A percentile compares a stretch with the other conserved stretches of the same genome.
These are phyloP conservation scores for Diaporthe amygdali DNA, from an alignment of 2,329 filamentous ascomycete species.

Conservation along the genomic window DNA sequence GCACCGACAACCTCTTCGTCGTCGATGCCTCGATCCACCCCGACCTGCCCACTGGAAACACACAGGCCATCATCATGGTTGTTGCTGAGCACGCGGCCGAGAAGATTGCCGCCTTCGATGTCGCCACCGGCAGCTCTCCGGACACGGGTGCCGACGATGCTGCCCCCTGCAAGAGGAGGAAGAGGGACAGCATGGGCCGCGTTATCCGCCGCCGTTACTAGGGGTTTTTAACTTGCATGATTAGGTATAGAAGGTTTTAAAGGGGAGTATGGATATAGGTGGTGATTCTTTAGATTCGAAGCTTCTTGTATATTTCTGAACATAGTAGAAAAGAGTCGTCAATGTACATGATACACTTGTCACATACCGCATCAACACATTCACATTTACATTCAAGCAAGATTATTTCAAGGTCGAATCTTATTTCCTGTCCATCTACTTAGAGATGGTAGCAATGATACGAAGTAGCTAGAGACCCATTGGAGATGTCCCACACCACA, in stretches of 20 bases:
- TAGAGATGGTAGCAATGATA: background rate
- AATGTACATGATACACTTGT: conserved; percentile 6
- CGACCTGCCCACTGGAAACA: conserved; percentile 67
- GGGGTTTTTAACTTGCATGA: background rate
- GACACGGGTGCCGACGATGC: background rate
- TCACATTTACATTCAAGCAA: background rate
- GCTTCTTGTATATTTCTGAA: conserved; percentile 11
- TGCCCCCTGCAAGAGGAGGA: background rate
- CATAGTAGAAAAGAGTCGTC: background rate
- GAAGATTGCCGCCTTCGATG: conserved; percentile 24
- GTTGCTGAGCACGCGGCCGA: conserved; percentile 43
- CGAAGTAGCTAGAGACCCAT: background rate
- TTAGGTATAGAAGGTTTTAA: background rate
- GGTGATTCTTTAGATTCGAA: conserved; percentile 1
- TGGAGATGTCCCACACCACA: background rate
- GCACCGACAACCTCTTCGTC: conserved; percentile 66
- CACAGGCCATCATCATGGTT: conserved; percentile 48
- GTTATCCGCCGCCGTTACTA: conserved; percentile 3
- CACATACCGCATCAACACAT: background rate
- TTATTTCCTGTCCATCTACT: too few relatives aligned
- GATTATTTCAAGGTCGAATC: too few relatives aligned
- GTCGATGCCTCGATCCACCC: conserved; percentile 69
- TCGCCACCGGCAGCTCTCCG: background rate
- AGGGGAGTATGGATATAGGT: background rate
- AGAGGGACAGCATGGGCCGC: background rate